A percentile compares a stretch with the other conserved stretches of the same genome.
phyloP scores from a whole-genome alignment of 1,284 basidiomycete species.

The Ganoderma lingzhi region DNA sequence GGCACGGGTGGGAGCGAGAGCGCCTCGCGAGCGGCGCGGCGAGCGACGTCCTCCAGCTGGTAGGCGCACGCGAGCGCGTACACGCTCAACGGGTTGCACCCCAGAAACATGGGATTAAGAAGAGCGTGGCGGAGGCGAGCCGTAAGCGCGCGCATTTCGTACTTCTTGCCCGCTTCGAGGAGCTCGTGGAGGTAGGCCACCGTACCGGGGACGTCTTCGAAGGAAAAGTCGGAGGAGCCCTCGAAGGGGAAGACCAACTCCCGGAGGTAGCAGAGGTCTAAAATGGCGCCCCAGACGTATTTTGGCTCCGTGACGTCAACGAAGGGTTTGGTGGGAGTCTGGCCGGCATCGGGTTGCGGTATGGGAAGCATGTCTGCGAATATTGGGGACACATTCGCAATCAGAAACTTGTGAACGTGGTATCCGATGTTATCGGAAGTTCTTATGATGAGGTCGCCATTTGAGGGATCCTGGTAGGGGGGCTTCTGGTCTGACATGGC shows the following conservation, averaged over 20 bases:
- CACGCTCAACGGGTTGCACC: not conserved
- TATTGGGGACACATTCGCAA: not conserved
- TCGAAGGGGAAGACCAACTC: not conserved
- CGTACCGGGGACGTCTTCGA: not conserved
- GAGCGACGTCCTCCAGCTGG: slow-evolving; percentile 1
- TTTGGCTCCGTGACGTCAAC: not conserved
- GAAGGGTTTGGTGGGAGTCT: not conserved
- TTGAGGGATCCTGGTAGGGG: not conserved
- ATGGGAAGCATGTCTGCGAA: slow-evolving; percentile 3
- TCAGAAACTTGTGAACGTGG: slow-evolving; percentile 5
- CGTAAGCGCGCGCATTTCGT: not conserved
- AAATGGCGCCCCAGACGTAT: not conserved
- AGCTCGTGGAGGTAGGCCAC: not conserved
- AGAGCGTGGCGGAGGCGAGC: not conserved
- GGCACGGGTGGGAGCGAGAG: slow-evolving; percentile 1
- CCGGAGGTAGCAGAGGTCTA: not conserved
- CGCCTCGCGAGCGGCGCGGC: not conserved
- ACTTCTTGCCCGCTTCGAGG: slow-evolving; percentile 6
- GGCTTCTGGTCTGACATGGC: not conserved
- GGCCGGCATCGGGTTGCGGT: not conserved
- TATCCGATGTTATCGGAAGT: not conserved
- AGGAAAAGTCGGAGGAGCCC: not conserved
- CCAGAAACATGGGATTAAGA: not conserved
- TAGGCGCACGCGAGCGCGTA: slow-evolving; percentile 16
- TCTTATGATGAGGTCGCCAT: slow-evolving; percentile 5